Conservation (phyloP, 129 eudicot species). For the Cynara cardunculus region DNA sequence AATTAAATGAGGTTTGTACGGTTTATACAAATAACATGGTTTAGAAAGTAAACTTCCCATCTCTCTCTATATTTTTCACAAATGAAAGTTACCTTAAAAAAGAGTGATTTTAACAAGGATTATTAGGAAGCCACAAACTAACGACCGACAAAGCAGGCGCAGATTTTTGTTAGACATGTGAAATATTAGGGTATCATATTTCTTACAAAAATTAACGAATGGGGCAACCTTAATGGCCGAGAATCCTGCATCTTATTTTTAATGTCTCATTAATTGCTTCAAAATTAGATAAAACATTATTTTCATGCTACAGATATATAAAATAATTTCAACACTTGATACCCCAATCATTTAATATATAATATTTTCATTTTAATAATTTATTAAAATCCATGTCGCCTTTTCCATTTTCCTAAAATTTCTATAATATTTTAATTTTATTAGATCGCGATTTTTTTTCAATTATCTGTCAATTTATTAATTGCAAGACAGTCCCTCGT, state of each 20-base stretch:
- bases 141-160: slow-evolving; percentile 31
- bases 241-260: slow-evolving; percentile 13
- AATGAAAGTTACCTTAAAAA: too few relatives aligned
- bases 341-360: not conserved
- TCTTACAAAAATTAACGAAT: slow-evolving; percentile 6
- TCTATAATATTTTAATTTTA: too few relatives aligned
- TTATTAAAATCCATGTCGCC: too few relatives aligned
- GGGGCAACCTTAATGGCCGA: slow-evolving; percentile 23
- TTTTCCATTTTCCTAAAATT: not conserved
- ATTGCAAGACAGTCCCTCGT: not conserved
- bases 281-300: slow-evolving; percentile 16
- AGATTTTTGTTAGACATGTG: slow-evolving; percentile 12
- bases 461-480: not conserved
- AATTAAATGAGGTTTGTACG: too few relatives aligned
- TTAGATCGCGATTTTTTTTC: too few relatives aligned
- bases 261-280: slow-evolving; percentile 14
- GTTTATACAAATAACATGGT: too few relatives aligned
- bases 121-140: slow-evolving; percentile 13
- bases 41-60: too few relatives aligned
- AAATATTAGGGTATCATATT: not conserved
- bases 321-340: not conserved
- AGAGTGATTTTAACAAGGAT: not conserved
- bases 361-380: too few relatives aligned
- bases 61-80: too few relatives aligned
- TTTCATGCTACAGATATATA: not conserved